These are phyloP conservation scores for Yamadazyma phyllophila DNA, from an alignment of 805 yeast species.

Conservation along the genomic window DNA sequence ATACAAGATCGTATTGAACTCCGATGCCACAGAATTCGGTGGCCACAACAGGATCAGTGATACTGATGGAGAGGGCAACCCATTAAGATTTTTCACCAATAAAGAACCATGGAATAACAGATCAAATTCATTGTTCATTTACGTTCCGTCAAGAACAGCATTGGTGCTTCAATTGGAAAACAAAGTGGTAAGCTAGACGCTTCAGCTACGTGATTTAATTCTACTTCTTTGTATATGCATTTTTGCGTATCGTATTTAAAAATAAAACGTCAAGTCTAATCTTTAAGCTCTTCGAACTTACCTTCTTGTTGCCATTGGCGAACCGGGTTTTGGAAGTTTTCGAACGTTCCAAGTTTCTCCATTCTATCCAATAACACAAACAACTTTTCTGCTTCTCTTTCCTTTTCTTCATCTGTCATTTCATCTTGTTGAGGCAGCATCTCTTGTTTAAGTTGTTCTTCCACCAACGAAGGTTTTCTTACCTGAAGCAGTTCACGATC, in stretches of 20 bases:
- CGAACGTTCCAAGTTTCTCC: conserved; percentile 34
- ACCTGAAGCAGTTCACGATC: conserved; percentile 2
- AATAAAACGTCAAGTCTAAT: no score
- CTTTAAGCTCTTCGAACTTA: conserved; percentile 22
- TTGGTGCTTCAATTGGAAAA: conserved; percentile 37
- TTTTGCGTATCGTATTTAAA: no score
- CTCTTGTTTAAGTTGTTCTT: background rate
- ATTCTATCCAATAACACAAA: conserved; percentile 41
- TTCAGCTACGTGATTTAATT: no score
- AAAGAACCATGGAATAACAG: conserved; percentile 80
- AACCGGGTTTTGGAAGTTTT: conserved; percentile 38
- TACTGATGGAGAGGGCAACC: conserved; percentile 39
- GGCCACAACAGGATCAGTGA: conserved; percentile 70
- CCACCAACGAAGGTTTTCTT: conserved; percentile 1
- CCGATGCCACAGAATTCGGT: conserved; percentile 71
- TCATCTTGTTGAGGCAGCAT: conserved; percentile 8
- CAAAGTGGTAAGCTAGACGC: conserved; percentile 16
- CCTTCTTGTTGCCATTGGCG: conserved; percentile 35
- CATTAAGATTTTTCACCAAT: conserved; percentile 62
- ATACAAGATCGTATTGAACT: conserved; percentile 70
- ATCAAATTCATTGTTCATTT: conserved; percentile 70
- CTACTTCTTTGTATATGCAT: no score
- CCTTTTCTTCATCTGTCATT: conserved; percentile 43
- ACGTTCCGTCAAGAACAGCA: conserved; percentile 71
- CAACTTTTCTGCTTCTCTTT: conserved; percentile 43